Percentiles rank a stretch among this genome's conserved stretches.
phyloP scores from a whole-genome alignment of 2,329 filamentous ascomycete genomes.

The Colletotrichum falcatum region DNA sequence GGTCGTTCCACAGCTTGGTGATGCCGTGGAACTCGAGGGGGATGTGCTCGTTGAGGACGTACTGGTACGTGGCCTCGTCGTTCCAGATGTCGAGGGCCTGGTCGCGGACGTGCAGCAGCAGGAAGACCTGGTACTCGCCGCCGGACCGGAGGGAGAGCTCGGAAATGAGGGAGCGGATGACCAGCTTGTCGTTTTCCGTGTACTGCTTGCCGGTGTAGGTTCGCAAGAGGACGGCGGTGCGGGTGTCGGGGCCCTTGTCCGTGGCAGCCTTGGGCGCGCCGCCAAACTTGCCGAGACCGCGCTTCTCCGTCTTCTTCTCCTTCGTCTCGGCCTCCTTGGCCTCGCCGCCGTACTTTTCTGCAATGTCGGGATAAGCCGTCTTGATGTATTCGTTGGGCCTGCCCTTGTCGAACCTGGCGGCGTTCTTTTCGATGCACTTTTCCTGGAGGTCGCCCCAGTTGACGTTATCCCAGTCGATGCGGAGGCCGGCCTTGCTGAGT shows the following conservation, averaged over 20 bases:
- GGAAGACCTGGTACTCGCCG: constrained; percentile 83
- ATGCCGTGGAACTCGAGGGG: constrained; percentile 78
- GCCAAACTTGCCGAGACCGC: constrained; percentile 24
- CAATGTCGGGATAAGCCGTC: constrained; percentile 48
- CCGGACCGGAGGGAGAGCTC: constrained; percentile 82
- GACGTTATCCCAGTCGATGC: constrained; percentile 71
- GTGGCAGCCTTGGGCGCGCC: constrained; percentile 21
- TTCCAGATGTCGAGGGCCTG: constrained; percentile 68
- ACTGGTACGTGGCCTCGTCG: constrained; percentile 68
- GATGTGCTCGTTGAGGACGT: constrained; percentile 71
- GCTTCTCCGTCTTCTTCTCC: constrained; percentile 22
- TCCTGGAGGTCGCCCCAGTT: constrained; percentile 79
- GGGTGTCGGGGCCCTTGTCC: constrained; percentile 43
- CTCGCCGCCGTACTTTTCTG: constrained; percentile 29
- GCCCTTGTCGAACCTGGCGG: constrained; percentile 68
- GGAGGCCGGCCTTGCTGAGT: constrained; percentile 58
- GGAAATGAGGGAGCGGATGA: constrained; percentile 81
- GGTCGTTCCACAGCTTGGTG: constrained; percentile 79
- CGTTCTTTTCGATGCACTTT: constrained; percentile 74
- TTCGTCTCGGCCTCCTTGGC: constrained; percentile 12
- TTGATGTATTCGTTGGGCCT: constrained; percentile 58
- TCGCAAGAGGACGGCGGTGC: constrained; percentile 81
- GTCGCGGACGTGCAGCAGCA: constrained; percentile 84
- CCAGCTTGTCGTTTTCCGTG: constrained; percentile 82
- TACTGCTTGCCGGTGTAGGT: constrained; percentile 82